Conservation (phyloP, 305 asterid species). For the Euphrasia arctica region DNA sequence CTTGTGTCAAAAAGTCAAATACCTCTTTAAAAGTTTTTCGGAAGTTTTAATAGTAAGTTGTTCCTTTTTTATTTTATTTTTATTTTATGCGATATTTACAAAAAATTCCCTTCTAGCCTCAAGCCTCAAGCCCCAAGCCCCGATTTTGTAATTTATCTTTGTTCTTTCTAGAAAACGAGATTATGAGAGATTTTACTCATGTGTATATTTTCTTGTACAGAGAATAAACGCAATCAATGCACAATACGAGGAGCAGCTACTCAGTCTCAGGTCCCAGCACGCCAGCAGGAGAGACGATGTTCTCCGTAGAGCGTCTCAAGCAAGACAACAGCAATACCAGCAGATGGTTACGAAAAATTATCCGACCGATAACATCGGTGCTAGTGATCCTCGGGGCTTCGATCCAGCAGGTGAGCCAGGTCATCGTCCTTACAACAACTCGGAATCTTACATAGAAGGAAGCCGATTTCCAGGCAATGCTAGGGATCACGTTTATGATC, state of each 20-base stretch:
- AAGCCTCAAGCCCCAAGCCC: too few species aligned
- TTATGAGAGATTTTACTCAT: too few species aligned
- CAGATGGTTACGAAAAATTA: too few species aligned
- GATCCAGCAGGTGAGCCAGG: constrained; percentile 43
- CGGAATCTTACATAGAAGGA: constrained; percentile 62
- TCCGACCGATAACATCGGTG: too few species aligned
- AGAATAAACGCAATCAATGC: constrained; percentile 65
- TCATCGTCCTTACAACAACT: constrained; percentile 52
- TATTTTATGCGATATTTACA: too few species aligned
- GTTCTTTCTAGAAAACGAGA: neutral
- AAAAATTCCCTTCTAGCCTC: too few species aligned
- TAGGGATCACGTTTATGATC: constrained; percentile 68
- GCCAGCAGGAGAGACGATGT: constrained; percentile 71
- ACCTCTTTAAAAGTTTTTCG: too few species aligned
- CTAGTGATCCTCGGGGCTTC: constrained; percentile 4
- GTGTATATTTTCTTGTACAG: constrained; percentile 42
- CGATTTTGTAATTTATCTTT: too few species aligned
- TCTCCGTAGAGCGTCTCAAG: constrained; percentile 71
- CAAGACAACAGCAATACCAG: constrained; percentile 78
- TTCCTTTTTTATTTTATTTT: too few species aligned
- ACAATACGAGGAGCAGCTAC: constrained; percentile 76
- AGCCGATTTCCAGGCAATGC: constrained; percentile 48
- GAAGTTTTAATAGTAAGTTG: too few species aligned
- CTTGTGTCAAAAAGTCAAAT: too few species aligned
- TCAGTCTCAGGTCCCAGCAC: constrained; percentile 70